Evolutionary conservation across 345 rosid genomes (phyloP), one percentile per base, ranked within the genome.

Genomic region (Hibiscus mutabilis): DNA sequence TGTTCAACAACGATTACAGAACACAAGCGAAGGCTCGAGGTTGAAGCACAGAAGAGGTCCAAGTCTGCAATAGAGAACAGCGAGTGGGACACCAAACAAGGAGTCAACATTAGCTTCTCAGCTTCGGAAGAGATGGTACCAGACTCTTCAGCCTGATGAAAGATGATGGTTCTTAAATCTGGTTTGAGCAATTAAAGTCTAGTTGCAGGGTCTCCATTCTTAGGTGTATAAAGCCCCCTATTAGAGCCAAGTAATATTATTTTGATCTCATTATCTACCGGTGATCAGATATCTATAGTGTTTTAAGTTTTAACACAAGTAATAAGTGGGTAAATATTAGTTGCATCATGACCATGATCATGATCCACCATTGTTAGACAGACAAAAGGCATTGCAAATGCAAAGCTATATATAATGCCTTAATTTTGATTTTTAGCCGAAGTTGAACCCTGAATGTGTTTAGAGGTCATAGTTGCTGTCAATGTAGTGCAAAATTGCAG

Each of bases 11-110:
- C 21, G 46, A 46, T 65, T 73, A 51, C 88, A 94, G 97, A 87
- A 71, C 84, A 85, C 79, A 94, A 87, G 86, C 86, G 96, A 82
- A 79, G 86, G 81, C 74, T 73, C 2, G 87, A 90, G 71, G 66
- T 74, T 5, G 84, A 78, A 42, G 53, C 69, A 18, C 76, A 74
- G 82, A 87, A 82, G 83, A 79, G 68, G 69, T 57, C 84, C 0
- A 86, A 78, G 47, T 52, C 76, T 49, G 40, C 73, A 47, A 35
- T 35, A 31, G 84, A 81, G 76, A 73, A 60, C 33, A 80, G 76
- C 12, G 33, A 65, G 33, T 42, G 18, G 69, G 53, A 65, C 69
- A 42, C 12, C 69, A 65, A 65, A 65, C 31, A 22, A 42, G 53
- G 31, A 21, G 33, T 22, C 53, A 37, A 37, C 33, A 21, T 42